Base-by-base conservation (phyloP, 1,284 basidiomycete species). In the Schizopora paradoxa region DNA sequence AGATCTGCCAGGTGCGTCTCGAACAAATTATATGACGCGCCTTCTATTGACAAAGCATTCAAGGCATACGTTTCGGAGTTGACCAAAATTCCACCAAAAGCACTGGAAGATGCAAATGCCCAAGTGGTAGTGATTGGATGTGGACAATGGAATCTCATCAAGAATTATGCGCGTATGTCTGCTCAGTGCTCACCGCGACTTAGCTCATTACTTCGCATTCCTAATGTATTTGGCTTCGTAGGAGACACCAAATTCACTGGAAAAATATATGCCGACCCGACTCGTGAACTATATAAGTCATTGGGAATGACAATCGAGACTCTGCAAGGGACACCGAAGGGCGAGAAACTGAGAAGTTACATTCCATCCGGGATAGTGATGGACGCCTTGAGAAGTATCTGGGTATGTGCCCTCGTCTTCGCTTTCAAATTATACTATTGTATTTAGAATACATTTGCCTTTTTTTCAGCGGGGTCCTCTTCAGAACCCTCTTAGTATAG, bases 121-220 rank as follows among this genome's bases (percentile, higher is more conserved):
- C 68, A 68, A 33, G 65, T 85, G 3, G 65, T 76, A 2, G 57
- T 85, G 19, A 64, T 86, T 32, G 81, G 82, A 2, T 84, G 82
- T 52, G 82, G 83, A 2, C 73, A 78, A 22, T 78, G 72, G 67
- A 54, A 70, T 19, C 62, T 74, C 6, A 78, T 84, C 44, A 58
- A 66, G 33, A 54, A 59, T n/a, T 85, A 85, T 58, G 64, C 67
- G 41, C 70, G 79, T 77, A 46, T 22, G 65, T 34, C 25, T 47
- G 10, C 13, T 49, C 23, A 21, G 10, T 27, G 23, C 29, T 27
- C 27, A 18, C 27, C 35, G 34, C 23, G 11, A 27, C 35, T 32
- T 32, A 14, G 10, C 26, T n/a, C n/a, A n/a, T n/a, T n/a, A n/a
- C n/a, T n/a, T n/a, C n/a, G n/a, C n/a, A n/a, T n/a, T n/a, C n/a